Percentiles rank a stretch among this genome's conserved stretches.
Conservation (phyloP, 495 filamentous ascomycete species). For the Cercophora samala region DNA sequence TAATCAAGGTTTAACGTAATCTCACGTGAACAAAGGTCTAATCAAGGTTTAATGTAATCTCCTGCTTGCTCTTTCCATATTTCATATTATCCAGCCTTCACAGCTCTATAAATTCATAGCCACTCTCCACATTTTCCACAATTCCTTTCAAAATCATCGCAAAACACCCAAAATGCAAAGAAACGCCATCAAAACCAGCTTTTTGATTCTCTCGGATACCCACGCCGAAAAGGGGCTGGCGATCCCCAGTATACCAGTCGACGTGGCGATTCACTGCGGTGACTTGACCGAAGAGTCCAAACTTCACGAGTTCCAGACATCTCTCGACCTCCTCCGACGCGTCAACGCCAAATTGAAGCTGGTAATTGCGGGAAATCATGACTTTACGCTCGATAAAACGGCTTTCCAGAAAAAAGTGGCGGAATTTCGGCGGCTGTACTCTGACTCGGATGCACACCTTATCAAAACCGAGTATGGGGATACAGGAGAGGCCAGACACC, state of each 20-base stretch:
- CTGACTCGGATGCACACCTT: not conserved
- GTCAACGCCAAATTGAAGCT: slow-evolving; percentile 68
- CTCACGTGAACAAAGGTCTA: no score
- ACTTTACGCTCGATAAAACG: slow-evolving; percentile 63
- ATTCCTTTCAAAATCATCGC: not conserved
- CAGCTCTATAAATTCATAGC: not conserved
- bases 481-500: slow-evolving; percentile 24
- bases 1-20: no score
- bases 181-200: slow-evolving; percentile 29
- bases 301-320: slow-evolving; percentile 49
- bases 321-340: slow-evolving; percentile 54
- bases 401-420: not conserved
- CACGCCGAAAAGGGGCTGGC: slow-evolving; percentile 37
- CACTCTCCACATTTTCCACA: not conserved
- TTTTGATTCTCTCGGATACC: slow-evolving; percentile 64
- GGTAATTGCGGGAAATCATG: slow-evolving; percentile 80
- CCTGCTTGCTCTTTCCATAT: not conserved
- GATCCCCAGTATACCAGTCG: slow-evolving; percentile 24
- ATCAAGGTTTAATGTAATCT: not conserved
- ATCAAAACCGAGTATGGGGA: not conserved
- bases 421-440: not conserved
- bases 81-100: not conserved
- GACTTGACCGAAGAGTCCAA: slow-evolving; percentile 67
- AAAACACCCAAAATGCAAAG: not conserved
- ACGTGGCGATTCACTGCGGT: slow-evolving; percentile 71